Percentiles rank a stretch among this genome's conserved stretches.
These are phyloP conservation scores for Paradendryphiella salina DNA, from an alignment of 2,329 filamentous ascomycete genomes.

Conservation along the genomic window DNA sequence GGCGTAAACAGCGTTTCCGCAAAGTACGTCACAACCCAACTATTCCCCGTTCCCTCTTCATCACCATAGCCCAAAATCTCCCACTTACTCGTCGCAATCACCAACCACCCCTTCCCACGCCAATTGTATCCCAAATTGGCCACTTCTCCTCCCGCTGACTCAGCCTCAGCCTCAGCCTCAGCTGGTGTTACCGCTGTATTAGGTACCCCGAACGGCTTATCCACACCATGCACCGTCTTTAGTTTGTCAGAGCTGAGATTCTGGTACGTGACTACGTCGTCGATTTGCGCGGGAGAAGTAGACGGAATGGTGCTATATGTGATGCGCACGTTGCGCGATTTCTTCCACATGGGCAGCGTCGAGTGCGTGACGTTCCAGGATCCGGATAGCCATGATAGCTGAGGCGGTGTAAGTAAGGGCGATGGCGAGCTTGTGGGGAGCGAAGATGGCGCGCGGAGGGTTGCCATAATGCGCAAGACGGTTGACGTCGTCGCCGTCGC, in stretches of 20 bases:
- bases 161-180: background rate
- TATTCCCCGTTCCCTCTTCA: conserved; percentile 51
- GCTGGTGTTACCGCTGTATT: conserved; percentile 9
- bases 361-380: conserved; percentile 47
- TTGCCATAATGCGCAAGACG: conserved; percentile 17
- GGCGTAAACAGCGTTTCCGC: conserved; percentile 81
- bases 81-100: conserved; percentile 75
- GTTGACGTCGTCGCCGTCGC: background rate
- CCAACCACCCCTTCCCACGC: conserved; percentile 75
- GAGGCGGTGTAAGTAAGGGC: conserved; percentile 34
- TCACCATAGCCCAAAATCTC: conserved; percentile 78
- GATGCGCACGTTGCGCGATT: conserved; percentile 77
- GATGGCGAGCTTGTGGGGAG: conserved; percentile 20
- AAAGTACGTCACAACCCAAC: conserved; percentile 84
- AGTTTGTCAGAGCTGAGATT: conserved; percentile 55
- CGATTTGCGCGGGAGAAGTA: conserved; percentile 52
- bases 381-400: conserved; percentile 44
- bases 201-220: conserved; percentile 53
- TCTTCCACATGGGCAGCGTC: conserved; percentile 70
- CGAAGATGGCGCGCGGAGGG: conserved; percentile 36
- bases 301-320: conserved; percentile 61
- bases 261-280: conserved; percentile 75
- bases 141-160: conserved; percentile 49
- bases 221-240: conserved; percentile 67
- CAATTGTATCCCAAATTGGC: conserved; percentile 62